Conservation (phyloP, 2,329 filamentous ascomycete genomes). For the Dothideomycetidae sp. region DNA sequence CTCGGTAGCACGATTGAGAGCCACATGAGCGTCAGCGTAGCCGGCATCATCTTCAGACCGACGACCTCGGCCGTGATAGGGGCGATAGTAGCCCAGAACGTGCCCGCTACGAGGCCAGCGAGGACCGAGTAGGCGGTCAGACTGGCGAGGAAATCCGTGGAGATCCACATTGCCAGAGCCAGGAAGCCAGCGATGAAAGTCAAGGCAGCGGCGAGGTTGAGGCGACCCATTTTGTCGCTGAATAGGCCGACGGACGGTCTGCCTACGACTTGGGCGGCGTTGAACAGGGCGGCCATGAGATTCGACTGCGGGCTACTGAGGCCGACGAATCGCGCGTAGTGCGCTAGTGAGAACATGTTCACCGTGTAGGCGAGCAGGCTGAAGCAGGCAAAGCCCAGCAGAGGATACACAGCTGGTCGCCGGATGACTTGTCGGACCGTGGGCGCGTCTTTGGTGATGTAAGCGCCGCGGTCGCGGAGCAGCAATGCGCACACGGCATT, state of each 20-base stretch:
- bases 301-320: conserved; percentile 52
- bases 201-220: conserved; percentile 55
- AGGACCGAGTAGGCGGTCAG: conserved; percentile 57
- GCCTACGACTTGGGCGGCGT: conserved; percentile 51
- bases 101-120: conserved; percentile 52
- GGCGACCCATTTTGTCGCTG: conserved; percentile 53
- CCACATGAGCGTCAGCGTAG: conserved; percentile 58
- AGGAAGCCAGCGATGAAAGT: conserved; percentile 52
- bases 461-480: conserved; percentile 56
- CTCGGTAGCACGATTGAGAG: conserved; percentile 54
- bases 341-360: conserved; percentile 59
- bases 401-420: conserved; percentile 46
- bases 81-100: conserved; percentile 49
- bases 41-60: conserved; percentile 52
- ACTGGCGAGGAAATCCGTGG: conserved; percentile 51
- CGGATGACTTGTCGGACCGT: conserved; percentile 52
- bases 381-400: conserved; percentile 55
- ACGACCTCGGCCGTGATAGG: conserved; percentile 63
- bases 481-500: conserved; percentile 50
- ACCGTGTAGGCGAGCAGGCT: conserved; percentile 61
- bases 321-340: conserved; percentile 56
- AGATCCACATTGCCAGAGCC: conserved; percentile 57
- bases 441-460: conserved; percentile 48
- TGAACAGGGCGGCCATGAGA: conserved; percentile 60
- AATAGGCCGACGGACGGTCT: conserved; percentile 58